These are phyloP conservation scores for Avena sativa DNA, from an alignment of 176 grass and related monocot genomes.

Conservation along the genomic window DNA sequence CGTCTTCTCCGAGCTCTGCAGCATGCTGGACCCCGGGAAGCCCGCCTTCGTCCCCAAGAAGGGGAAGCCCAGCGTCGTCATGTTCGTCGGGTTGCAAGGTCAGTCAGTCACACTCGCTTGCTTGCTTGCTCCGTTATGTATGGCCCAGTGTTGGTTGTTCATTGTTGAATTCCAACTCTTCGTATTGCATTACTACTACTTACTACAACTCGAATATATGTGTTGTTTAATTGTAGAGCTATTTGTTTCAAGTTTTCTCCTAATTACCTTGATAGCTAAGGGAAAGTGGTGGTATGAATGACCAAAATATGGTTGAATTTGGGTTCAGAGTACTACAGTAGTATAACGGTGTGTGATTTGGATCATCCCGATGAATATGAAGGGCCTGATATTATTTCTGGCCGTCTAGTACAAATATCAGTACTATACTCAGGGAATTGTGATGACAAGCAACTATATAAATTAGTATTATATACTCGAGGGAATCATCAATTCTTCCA, in stretches of 20 bases:
- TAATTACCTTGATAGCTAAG: background rate
- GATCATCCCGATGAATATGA: too few species aligned
- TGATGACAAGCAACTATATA: background rate
- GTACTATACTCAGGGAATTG: too few species aligned
- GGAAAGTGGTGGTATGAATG: background rate
- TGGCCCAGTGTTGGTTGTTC: too few species aligned
- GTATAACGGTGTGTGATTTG: too few species aligned
- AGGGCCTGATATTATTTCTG: too few species aligned
- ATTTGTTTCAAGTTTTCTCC: too few species aligned
- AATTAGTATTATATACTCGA: background rate
- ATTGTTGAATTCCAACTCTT: too few species aligned
- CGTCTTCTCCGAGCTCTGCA: constrained; percentile 87
- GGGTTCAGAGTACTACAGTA: too few species aligned
- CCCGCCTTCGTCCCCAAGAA: constrained; percentile 86
- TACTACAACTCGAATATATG: background rate
- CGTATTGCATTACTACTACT: too few species aligned
- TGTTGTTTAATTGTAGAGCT: too few species aligned
- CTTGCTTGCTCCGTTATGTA: background rate
- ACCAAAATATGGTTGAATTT: background rate
- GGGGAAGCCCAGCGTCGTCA: constrained; percentile 75
- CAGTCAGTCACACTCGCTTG: background rate
- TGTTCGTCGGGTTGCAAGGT: constrained; percentile 97
- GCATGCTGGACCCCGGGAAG: constrained; percentile 94
- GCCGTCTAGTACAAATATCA: too few species aligned
- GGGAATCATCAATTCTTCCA: background rate